Conservation (phyloP, 129 eudicot species). For the Helianthus annuus region HanXRQr2.0-SUNRISE NC_035437.2:124872886-124873385, state of each 20-base stretch:
- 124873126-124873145: background rate
- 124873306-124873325: slow-evolving; percentile 14
- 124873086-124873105: background rate
- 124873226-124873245: slow-evolving; percentile 88
- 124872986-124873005: slow-evolving; percentile 11
- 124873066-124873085: background rate
- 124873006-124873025: slow-evolving; percentile 29
- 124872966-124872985: slow-evolving; percentile 6
- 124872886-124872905: slow-evolving; percentile 9
- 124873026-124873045: slow-evolving; percentile 29
- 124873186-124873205: slow-evolving; percentile 75
- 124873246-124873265: slow-evolving; percentile 40
- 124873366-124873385: no score
- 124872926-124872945: background rate
- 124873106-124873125: background rate
- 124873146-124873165: background rate
- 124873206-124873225: slow-evolving; percentile 85
- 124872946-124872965: background rate
- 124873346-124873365: background rate
- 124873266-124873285: background rate
- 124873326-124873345: background rate
- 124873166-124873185: slow-evolving; percentile 40
- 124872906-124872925: background rate
- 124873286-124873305: background rate
- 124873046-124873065: slow-evolving; percentile 22